Evolutionary conservation across 148 eudicot species (phyloP).

Genomic region (Linanthus parryae): DNA sequence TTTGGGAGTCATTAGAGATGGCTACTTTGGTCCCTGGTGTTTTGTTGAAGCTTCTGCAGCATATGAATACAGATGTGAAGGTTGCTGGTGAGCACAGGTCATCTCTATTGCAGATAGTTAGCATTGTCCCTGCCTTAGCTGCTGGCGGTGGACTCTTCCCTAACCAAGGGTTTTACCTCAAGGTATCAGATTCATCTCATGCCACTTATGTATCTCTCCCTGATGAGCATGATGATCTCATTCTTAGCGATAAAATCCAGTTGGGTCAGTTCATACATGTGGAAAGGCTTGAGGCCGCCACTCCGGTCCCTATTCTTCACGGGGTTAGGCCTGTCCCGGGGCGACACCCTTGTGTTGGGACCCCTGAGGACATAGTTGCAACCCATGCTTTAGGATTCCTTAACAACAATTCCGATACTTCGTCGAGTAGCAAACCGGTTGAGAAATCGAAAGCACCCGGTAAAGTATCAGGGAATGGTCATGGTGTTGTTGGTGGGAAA

Average conservation of each 20-base stretch:
- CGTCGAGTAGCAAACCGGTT: too few relatives aligned
- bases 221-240: slow-evolving; percentile 80
- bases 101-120: slow-evolving; percentile 75
- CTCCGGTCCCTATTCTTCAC: slow-evolving; percentile 74
- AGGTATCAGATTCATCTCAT: slow-evolving; percentile 96
- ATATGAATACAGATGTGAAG: slow-evolving; percentile 86
- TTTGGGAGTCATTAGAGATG: slow-evolving; percentile 41
- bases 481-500: slow-evolving; percentile 28
- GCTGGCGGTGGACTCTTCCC: slow-evolving; percentile 83
- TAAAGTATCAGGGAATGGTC: slow-evolving; percentile 30
- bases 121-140: slow-evolving; percentile 84
- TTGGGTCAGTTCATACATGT: slow-evolving; percentile 90
- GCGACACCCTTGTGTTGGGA: slow-evolving; percentile 85
- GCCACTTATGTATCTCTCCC: slow-evolving; percentile 92
- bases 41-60: slow-evolving; percentile 68
- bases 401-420: slow-evolving; percentile 27
- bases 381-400: slow-evolving; percentile 71
- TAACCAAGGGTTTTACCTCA: slow-evolving; percentile 81
- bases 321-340: slow-evolving; percentile 84
- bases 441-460: slow-evolving; percentile 36
- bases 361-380: slow-evolving; percentile 83
- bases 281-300: slow-evolving; percentile 66
- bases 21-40: slow-evolving; percentile 87
- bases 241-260: slow-evolving; percentile 79
- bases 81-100: slow-evolving; percentile 87